Evolutionary conservation across 2,329 filamentous ascomycete species (phyloP).

Genomic region (Tolypocladium endophyticum): DNA sequence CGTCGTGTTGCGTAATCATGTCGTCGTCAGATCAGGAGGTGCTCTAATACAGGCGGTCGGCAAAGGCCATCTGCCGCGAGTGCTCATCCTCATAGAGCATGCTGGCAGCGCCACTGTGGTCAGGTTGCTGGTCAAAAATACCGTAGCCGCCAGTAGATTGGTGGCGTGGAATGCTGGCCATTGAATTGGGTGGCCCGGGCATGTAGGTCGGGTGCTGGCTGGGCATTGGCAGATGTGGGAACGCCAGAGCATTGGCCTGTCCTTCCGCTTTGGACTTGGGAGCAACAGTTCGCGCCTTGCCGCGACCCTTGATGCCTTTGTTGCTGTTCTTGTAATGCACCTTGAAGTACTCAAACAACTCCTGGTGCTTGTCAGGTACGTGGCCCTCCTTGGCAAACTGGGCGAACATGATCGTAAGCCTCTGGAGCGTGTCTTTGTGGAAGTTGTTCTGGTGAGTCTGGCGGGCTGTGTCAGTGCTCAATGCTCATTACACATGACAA

Average conservation of each 20-base stretch:
- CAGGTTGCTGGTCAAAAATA: constrained; percentile 36
- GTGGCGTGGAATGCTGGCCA: constrained; percentile 18
- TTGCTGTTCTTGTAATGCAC: constrained; percentile 95
- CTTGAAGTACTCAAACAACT: constrained; percentile 76
- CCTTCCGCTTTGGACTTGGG: constrained; percentile 17
- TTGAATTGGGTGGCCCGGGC: constrained; percentile 13
- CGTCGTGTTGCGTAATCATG: constrained; percentile 2
- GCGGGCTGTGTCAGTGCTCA: background rate
- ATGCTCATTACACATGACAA: background rate
- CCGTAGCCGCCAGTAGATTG: constrained; percentile 25
- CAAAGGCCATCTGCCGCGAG: constrained; percentile 27
- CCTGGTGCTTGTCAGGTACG: constrained; percentile 56
- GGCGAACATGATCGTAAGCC: constrained; percentile 62
- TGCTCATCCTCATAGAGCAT: constrained; percentile 36
- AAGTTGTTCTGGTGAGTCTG: constrained; percentile 92
- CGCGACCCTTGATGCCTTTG: constrained; percentile 94
- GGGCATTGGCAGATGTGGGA: constrained; percentile 16
- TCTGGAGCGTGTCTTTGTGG: constrained; percentile 62
- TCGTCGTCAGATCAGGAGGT: constrained; percentile 4
- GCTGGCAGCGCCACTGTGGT: constrained; percentile 14
- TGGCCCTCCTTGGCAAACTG: constrained; percentile 44
- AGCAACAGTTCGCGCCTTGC: constrained; percentile 65
- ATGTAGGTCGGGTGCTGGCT: constrained; percentile 11
- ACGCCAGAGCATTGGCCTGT: constrained; percentile 2
- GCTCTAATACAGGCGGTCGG: constrained; percentile 32